phyloP scores from a whole-genome alignment of 306 rosid species.

The Elaeagnus macrophylla region DNA sequence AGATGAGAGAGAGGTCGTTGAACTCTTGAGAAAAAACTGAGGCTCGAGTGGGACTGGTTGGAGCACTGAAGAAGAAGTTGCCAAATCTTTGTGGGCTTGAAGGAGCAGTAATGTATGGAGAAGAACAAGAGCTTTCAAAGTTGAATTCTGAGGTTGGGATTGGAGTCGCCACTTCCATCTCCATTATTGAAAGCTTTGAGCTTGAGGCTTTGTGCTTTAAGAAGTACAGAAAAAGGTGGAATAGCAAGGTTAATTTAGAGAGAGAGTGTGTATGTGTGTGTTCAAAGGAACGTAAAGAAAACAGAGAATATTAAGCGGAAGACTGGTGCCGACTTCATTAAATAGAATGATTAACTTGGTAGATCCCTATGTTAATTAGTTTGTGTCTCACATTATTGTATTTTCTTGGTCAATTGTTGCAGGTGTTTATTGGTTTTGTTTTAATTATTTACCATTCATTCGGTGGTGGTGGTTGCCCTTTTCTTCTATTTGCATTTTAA shows the following conservation, averaged over 20 bases:
- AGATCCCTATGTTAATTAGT: too few species aligned
- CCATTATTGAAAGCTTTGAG: conserved; percentile 7
- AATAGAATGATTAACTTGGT: not conserved
- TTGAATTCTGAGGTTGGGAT: conserved; percentile 40
- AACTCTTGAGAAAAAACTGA: conserved; percentile 29
- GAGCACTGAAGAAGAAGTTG: conserved; percentile 67
- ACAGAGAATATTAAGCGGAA: not conserved
- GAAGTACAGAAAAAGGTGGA: conserved; percentile 21
- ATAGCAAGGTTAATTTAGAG: conserved; percentile 2
- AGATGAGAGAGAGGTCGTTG: conserved; percentile 7
- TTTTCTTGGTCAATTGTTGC: too few species aligned
- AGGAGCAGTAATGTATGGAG: conserved; percentile 87
- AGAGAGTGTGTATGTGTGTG: not conserved
- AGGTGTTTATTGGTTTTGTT: too few species aligned
- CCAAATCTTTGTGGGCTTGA: conserved; percentile 73
- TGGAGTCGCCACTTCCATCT: conserved; percentile 19
- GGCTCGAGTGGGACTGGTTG: conserved; percentile 62
- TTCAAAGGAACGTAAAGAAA: conserved; percentile 14
- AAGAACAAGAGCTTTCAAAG: conserved; percentile 69
- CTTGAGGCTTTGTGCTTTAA: not conserved
- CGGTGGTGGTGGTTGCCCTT: too few species aligned
- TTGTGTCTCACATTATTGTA: too few species aligned
- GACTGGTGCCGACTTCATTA: conserved; percentile 21
- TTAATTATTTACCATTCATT: too few species aligned
- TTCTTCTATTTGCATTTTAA: too few species aligned